phyloP scores from a whole-genome alignment of 2,329 filamentous ascomycete genomes.

The Stachybotrys chlorohalonatus region DNA sequence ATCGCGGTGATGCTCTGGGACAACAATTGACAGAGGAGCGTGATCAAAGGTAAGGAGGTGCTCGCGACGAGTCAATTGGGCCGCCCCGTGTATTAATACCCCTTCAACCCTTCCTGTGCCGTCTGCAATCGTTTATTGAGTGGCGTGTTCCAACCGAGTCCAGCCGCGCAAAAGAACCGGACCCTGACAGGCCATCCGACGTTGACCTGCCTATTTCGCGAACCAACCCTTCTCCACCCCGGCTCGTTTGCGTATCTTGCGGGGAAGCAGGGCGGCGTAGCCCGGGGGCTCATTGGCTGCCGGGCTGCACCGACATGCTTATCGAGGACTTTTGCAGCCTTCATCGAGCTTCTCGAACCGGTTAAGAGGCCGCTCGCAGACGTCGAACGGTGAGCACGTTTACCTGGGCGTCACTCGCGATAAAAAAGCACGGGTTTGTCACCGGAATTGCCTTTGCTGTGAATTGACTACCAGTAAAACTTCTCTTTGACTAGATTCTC shows the following conservation, averaged over 20 bases:
- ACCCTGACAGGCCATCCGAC: neutral
- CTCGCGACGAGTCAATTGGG: no score
- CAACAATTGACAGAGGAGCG: no score
- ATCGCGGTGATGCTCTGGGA: conserved; percentile 2
- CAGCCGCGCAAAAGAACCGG: neutral
- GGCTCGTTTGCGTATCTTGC: neutral
- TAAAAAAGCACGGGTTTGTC: neutral
- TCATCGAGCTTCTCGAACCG: neutral
- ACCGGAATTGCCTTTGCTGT: neutral
- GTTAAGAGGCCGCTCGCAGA: no score
- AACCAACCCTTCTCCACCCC: neutral
- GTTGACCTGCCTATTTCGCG: neutral
- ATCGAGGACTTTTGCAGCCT: neutral
- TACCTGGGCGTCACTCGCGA: neutral
- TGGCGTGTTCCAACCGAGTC: neutral
- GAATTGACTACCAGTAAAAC: conserved; percentile 13
- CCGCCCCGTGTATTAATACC: no score
- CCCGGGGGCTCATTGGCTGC: neutral
- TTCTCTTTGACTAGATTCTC: conserved; percentile 21
- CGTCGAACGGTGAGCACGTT: no score
- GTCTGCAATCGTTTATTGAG: neutral
- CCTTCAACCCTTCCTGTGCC: no score
- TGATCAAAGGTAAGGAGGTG: no score
- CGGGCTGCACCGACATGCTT: neutral
- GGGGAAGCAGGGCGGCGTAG: neutral